phyloP scores from a whole-genome alignment of 768 basidiomycete genomes.

The Pulveroboletus sp. region DNA sequence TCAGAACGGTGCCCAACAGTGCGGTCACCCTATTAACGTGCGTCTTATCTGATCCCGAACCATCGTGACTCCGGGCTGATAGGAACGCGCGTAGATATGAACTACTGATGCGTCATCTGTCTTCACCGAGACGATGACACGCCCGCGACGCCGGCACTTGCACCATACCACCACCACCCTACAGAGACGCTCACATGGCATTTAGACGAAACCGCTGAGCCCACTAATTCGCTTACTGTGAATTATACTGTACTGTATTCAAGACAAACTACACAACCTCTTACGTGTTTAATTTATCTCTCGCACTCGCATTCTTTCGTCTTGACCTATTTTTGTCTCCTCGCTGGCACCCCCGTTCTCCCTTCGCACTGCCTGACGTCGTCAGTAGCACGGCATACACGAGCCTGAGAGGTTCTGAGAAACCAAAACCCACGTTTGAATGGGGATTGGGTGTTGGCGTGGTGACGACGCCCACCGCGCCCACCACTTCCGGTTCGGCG shows the following conservation, averaged over 20 bases:
- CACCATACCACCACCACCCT: conserved; percentile 13
- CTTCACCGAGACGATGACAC: conserved; percentile 16
- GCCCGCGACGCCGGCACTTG: background rate
- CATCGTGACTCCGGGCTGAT: conserved; percentile 1
- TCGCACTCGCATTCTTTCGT: too few species aligned
- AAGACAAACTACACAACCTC: too few species aligned
- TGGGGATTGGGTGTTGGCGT: too few species aligned
- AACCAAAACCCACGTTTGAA: conserved; percentile 3
- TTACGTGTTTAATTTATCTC: conserved; percentile 15
- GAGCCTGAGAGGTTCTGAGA: background rate
- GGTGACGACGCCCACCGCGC: too few species aligned
- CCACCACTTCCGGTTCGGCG: too few species aligned
- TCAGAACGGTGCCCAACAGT: conserved; percentile 93
- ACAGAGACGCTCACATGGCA: background rate
- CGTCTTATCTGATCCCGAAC: conserved; percentile 9
- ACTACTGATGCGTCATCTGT: conserved; percentile 32
- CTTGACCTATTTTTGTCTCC: too few species aligned
- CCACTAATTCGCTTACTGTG: too few species aligned
- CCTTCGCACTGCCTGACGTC: conserved; percentile 9
- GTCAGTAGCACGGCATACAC: conserved; percentile 5
- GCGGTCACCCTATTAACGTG: conserved; percentile 83
- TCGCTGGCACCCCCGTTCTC: too few species aligned
- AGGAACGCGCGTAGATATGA: conserved; percentile 25
- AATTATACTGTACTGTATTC: too few species aligned
- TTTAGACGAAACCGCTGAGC: conserved; percentile 24